Evolutionary conservation across 257 asterid species (phyloP), one percentile per base, ranked within the genome.

Genomic region (Ilex asprella): DNA sequence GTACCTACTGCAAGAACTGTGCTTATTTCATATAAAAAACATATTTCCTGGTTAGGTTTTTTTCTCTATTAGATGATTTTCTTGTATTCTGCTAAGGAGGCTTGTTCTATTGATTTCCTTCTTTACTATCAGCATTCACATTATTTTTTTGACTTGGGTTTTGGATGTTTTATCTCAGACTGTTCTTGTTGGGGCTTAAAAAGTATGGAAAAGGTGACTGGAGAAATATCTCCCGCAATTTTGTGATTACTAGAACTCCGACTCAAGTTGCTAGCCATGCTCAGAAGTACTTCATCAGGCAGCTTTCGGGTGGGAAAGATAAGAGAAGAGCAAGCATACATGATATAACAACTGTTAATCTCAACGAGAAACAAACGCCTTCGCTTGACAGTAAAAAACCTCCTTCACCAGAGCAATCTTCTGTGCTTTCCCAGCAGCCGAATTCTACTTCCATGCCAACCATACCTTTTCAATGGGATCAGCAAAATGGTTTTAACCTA

Each of bases 241-340:
- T 74, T 12, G 99, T 93, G 77, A 78, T 79, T 16, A 79, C 94
- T 3, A 78, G 99, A 58, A 93, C 97, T 7, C 99, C 99, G 8
- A 89, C 99, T 13, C 99, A 93, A 72, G 99, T 93, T 4, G 99
- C 99, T 2, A 93, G 99, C 67, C 99, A 89, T 77, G 99, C 99
- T 27, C 99, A 93, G 58, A 93, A 93, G 76, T 93, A 89, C 60
- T 93, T 87, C 79, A 89, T 89, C 49, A 73, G 99, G 67, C 99
- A 89, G 49, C 91, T 83, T 31, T 85, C 97, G 0, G 94, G 96
- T 0, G 91, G 97, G 3, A 93, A 89, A 69, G 99, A 93, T 55
- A 89, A 89, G 73, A 79, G 95, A 71, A 79, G 99, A 43, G 97
- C 99, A 0, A 93, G 97, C 76, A 93, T 93, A 73, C 99, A 93